Percentiles rank a stretch among this genome's conserved stretches.
These are phyloP conservation scores for Simmondsia chinensis DNA, from an alignment of 148 eudicot species.

Conservation along the genomic window DNA sequence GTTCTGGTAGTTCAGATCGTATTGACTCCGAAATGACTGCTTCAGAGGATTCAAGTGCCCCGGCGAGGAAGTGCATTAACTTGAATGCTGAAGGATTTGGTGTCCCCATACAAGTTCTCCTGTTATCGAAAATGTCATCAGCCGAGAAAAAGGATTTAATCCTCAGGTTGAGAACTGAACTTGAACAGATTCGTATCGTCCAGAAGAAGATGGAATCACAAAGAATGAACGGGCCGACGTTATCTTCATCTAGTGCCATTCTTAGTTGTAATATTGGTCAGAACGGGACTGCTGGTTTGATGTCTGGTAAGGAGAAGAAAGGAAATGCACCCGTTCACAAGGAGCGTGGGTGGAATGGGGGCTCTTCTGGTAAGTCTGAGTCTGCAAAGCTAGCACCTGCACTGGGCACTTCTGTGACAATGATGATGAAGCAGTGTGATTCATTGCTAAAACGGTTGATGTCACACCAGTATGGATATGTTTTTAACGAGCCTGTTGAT, in stretches of 20 bases:
- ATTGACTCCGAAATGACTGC: constrained; percentile 21
- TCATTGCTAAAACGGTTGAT: constrained; percentile 35
- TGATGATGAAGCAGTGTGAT: constrained; percentile 42
- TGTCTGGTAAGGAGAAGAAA: constrained; percentile 11
- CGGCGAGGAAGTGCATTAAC: constrained; percentile 38
- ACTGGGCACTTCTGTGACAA: constrained; percentile 11
- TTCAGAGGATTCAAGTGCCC: constrained; percentile 30
- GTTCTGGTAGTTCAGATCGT: constrained; percentile 47
- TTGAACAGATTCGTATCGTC: constrained; percentile 36
- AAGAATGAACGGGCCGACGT: constrained; percentile 13
- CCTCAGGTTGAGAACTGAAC: constrained; percentile 37
- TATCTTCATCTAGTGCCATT: constrained; percentile 36
- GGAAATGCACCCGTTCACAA: constrained; percentile 8
- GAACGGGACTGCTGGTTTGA: constrained; percentile 6
- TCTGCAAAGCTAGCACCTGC: constrained; percentile 19
- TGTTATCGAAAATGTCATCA: constrained; percentile 32
- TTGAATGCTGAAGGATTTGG: constrained; percentile 45
- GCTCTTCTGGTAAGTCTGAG: constrained; percentile 28
- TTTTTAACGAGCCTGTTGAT: constrained; percentile 66
- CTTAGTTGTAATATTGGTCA: constrained; percentile 23
- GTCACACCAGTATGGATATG: constrained; percentile 22
- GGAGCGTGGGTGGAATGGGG: constrained; percentile 26
- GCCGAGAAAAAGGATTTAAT: constrained; percentile 32
- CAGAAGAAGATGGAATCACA: constrained; percentile 31
- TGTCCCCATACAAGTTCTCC: constrained; percentile 39